Evolutionary conservation across 208 protist species (phyloP).

Genomic region (Polymyxa betae): DNA sequence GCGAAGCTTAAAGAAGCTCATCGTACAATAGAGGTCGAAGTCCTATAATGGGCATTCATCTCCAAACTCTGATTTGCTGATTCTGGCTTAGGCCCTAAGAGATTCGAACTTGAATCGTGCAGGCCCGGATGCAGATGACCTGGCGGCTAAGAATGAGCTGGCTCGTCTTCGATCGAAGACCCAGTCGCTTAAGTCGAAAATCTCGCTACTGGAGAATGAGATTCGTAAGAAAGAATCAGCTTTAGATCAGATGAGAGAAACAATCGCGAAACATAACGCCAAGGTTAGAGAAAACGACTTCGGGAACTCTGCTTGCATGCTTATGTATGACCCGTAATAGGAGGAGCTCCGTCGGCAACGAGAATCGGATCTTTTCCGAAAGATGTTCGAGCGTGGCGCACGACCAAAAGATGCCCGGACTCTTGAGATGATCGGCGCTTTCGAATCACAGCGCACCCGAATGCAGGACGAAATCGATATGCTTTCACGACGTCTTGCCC

Average conservation of each 20-base stretch:
- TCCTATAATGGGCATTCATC: not conserved
- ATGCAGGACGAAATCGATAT: constrained; percentile 52
- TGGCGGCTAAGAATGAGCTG: not conserved
- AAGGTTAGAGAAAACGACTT: not conserved
- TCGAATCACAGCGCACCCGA: constrained; percentile 27
- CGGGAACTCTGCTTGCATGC: not conserved
- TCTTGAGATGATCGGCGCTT: constrained; percentile 38
- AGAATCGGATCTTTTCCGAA: constrained; percentile 3
- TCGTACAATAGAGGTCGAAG: not conserved
- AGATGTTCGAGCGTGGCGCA: not conserved
- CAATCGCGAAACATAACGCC: not conserved
- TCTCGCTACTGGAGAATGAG: not conserved
- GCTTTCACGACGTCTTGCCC: not conserved
- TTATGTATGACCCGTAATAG: not conserved
- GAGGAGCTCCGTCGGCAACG: not conserved
- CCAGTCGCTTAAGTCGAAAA: constrained; percentile 17
- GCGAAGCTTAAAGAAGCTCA: constrained; percentile 17
- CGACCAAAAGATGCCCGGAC: constrained; percentile 10
- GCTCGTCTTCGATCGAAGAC: constrained; percentile 1
- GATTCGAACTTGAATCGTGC: no score
- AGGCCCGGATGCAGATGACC: not conserved
- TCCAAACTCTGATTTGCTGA: no score
- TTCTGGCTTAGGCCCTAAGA: no score
- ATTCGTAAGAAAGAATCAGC: not conserved
- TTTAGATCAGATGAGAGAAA: not conserved